Conservation (phyloP, 345 rosid genomes). For the Cardamine chenopodiifolia region DNA sequence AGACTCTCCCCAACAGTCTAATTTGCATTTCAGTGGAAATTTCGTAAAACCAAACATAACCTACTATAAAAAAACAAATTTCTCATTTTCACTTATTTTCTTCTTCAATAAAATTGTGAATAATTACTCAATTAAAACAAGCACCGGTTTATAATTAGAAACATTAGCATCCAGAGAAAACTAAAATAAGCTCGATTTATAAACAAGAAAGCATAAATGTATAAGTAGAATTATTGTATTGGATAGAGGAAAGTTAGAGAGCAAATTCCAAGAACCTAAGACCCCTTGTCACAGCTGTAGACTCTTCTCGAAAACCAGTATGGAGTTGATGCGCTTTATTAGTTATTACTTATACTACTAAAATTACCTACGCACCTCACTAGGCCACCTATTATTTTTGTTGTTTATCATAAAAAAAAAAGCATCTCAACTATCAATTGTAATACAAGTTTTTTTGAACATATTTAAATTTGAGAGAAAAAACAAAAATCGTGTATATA, state of each 20-base stretch:
- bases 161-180: neutral
- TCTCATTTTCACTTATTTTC: neutral
- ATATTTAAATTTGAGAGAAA: neutral
- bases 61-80: neutral
- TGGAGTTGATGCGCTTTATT: constrained; percentile 25
- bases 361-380: constrained; percentile 18
- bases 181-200: neutral
- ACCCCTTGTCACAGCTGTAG: constrained; percentile 37
- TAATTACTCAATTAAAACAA: neutral
- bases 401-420: neutral
- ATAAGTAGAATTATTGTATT: neutral
- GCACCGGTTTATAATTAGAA: neutral
- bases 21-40: constrained; percentile 50
- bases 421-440: neutral
- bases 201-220: neutral
- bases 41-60: constrained; percentile 16
- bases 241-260: neutral
- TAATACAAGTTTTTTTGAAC: neutral
- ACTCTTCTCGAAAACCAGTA: constrained; percentile 33
- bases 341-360: constrained; percentile 19
- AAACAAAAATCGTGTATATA: neutral
- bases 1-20: constrained; percentile 51
- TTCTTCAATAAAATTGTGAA: neutral
- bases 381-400: constrained; percentile 2
- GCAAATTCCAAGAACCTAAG: constrained; percentile 43